Evolutionary conservation across 2,329 filamentous ascomycete species (phyloP).

Genomic region (Pseudogymnoascus sp.): DNA sequence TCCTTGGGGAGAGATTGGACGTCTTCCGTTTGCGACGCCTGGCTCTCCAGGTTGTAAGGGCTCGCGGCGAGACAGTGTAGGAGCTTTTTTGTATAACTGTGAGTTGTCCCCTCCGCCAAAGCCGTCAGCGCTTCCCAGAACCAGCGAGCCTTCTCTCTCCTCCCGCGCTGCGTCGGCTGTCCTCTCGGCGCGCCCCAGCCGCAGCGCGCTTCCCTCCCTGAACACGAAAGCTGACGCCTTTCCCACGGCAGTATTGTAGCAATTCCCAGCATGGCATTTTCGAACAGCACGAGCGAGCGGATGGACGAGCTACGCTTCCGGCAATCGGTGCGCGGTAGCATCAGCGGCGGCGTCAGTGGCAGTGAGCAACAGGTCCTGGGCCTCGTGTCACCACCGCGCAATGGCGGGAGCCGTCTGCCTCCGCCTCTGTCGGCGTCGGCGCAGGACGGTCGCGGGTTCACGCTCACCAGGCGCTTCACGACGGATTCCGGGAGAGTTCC

Average conservation of each 20-base stretch:
- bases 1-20: conserved; percentile 1
- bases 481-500: conserved; percentile 80
- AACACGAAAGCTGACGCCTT: conserved; percentile 16
- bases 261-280: conserved; percentile 51
- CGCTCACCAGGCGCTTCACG: conserved; percentile 85
- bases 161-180: background rate
- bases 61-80: conserved; percentile 3
- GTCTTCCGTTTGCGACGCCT: conserved; percentile 6
- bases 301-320: conserved; percentile 78
- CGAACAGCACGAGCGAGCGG: conserved; percentile 51
- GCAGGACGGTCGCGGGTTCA: conserved; percentile 60
- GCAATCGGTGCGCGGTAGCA: conserved; percentile 9
- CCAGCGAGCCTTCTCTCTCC: background rate
- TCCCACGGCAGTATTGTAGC: conserved; percentile 19
- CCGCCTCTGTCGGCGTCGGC: conserved; percentile 41
- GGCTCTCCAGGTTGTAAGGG: conserved; percentile 6
- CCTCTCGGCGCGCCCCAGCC: conserved; percentile 17
- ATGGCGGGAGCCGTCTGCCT: conserved; percentile 51
- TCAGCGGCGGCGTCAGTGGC: conserved; percentile 1
- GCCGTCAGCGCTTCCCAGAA: background rate
- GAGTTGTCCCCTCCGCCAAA: background rate
- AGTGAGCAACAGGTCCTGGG: conserved; percentile 67
- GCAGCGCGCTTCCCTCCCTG: background rate
- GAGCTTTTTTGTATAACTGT: conserved; percentile 6
- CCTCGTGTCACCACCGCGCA: conserved; percentile 66